These are phyloP conservation scores for Lactifluus rugatus DNA, from an alignment of 768 basidiomycete species.

Conservation along the genomic window DNA sequence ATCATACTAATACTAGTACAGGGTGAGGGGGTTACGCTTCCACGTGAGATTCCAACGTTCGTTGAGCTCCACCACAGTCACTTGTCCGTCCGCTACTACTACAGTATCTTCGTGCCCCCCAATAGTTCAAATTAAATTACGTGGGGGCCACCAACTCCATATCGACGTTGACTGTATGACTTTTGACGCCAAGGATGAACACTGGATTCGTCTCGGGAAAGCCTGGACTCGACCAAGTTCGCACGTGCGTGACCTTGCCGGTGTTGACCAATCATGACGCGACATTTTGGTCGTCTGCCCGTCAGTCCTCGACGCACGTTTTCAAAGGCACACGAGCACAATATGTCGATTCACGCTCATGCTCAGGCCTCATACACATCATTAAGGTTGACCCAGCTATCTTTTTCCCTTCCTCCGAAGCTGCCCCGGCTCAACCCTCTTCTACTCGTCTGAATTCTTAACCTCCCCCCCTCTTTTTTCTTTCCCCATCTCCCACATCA, in stretches of 20 bases:
- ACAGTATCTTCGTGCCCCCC: no score
- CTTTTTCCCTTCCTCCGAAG: background rate
- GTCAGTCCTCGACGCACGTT: background rate
- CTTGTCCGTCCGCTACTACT: no score
- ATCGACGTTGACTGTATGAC: no score
- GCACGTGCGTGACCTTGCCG: background rate
- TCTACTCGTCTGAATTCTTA: background rate
- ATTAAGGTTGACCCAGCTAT: background rate
- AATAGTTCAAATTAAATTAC: no score
- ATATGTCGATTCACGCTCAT: background rate
- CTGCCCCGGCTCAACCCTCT: background rate
- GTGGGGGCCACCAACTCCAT: no score
- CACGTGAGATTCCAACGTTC: background rate
- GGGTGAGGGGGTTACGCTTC: no score
- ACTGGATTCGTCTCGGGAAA: background rate
- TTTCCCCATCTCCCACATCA: background rate
- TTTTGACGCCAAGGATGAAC: no score
- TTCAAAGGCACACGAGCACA: slow-evolving; percentile 19
- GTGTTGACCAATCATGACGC: background rate
- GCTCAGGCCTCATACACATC: background rate
- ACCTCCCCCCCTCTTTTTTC: background rate
- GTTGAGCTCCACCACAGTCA: background rate
- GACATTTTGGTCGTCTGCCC: slow-evolving; percentile 19
- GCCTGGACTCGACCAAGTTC: background rate
- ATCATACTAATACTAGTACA: background rate